phyloP scores from a whole-genome alignment of 192 early-diverging fungal species.

The Pilaira anomala region DNA sequence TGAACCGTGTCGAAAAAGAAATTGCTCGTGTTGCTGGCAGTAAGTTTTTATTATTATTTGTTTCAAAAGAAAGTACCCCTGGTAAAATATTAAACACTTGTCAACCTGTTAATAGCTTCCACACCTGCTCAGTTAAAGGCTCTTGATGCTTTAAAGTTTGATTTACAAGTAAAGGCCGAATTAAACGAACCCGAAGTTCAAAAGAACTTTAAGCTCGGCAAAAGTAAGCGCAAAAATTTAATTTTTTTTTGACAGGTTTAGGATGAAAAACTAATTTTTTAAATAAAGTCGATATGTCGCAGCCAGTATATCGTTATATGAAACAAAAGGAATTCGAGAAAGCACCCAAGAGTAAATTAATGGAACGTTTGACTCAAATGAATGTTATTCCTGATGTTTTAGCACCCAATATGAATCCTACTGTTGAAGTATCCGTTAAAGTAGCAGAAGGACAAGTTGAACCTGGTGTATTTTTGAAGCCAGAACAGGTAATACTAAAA shows the following conservation, averaged over 20 bases:
- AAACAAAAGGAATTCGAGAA: constrained; percentile 56
- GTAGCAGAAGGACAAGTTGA: constrained; percentile 34
- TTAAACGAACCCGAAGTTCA: constrained; percentile 68
- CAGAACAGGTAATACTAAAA: constrained; percentile 29
- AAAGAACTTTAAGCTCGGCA: constrained; percentile 59
- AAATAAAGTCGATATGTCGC: constrained; percentile 55
- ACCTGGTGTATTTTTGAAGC: constrained; percentile 38
- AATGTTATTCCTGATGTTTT: constrained; percentile 75
- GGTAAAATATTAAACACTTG: background rate
- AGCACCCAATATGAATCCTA: constrained; percentile 43
- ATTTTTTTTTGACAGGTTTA: background rate
- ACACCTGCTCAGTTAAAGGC: constrained; percentile 42
- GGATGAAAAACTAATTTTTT: background rate
- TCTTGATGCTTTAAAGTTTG: constrained; percentile 49
- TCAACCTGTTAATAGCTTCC: constrained; percentile 20
- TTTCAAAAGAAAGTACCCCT: background rate
- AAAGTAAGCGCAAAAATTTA: constrained; percentile 13
- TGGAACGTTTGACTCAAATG: constrained; percentile 75
- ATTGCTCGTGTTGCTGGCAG: constrained; percentile 39
- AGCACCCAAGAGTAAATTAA: constrained; percentile 50
- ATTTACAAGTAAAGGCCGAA: constrained; percentile 61
- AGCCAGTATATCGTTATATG: constrained; percentile 70
- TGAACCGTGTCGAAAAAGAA: constrained; percentile 40
- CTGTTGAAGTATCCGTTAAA: constrained; percentile 41
- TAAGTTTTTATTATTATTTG: constrained; percentile 4